Evolutionary conservation across 1,284 basidiomycete species (phyloP).

Genomic region (Tranzscheliella williamsii): DNA sequence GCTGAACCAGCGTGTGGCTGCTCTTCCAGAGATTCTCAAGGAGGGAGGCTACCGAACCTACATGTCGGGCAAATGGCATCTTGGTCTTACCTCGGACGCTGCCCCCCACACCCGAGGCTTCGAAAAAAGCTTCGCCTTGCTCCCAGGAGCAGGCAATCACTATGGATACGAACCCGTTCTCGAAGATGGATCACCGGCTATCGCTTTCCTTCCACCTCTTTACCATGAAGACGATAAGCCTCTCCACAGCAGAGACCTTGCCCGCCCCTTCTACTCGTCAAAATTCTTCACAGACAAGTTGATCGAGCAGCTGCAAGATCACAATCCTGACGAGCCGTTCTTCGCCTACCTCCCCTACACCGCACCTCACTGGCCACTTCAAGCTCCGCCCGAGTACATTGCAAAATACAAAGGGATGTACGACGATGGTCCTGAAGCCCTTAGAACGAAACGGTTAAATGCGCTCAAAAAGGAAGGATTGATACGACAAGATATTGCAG

Average conservation of each 20-base stretch:
- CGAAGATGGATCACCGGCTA: conserved; percentile 9
- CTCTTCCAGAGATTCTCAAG: conserved; percentile 54
- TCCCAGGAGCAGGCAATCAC: conserved; percentile 58
- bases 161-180: conserved; percentile 48
- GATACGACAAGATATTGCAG: conserved; percentile 24
- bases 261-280: conserved; percentile 37
- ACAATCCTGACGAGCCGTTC: conserved; percentile 13
- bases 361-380: conserved; percentile 44
- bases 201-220: conserved; percentile 19
- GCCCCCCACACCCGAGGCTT: conserved; percentile 53
- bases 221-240: conserved; percentile 12
- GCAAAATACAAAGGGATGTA: conserved; percentile 54
- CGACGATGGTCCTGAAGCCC: conserved; percentile 52
- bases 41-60: conserved; percentile 31
- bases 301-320: conserved; percentile 8
- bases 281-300: conserved; percentile 28
- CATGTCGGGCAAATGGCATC: conserved; percentile 58
- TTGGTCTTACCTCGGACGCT: conserved; percentile 48
- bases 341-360: conserved; percentile 41
- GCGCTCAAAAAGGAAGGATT: conserved; percentile 45
- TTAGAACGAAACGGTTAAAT: conserved; percentile 46
- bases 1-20: conserved; percentile 44
- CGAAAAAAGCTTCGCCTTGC: conserved; percentile 49
- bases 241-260: conserved; percentile 6
- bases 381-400: conserved; percentile 27